phyloP scores from a whole-genome alignment of 208 protist species.

The Crithidia mellificae region DNA sequence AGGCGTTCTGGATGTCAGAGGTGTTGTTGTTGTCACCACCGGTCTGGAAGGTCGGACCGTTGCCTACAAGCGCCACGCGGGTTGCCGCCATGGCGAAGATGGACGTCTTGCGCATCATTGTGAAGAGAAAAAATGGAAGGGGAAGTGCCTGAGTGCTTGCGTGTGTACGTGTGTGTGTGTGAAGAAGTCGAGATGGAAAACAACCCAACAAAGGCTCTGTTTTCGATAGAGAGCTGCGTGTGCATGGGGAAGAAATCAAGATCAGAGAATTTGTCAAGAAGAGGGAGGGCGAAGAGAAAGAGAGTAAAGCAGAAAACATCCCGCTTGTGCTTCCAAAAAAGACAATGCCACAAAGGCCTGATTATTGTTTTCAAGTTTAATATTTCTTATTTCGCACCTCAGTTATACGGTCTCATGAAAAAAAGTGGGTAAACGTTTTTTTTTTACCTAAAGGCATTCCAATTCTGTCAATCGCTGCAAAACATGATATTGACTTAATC shows the following conservation, averaged over 20 bases:
- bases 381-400: too few species aligned
- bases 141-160: neutral
- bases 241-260: neutral
- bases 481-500: too few species aligned
- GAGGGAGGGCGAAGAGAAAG: neutral
- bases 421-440: too few species aligned
- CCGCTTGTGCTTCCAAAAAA: too few species aligned
- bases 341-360: too few species aligned
- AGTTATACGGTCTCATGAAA: too few species aligned
- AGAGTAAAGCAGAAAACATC: too few species aligned
- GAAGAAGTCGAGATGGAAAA: neutral
- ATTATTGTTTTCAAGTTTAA: too few species aligned
- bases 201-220: neutral
- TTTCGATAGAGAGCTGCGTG: slow-evolving; percentile 4
- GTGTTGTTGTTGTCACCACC: slow-evolving; percentile 88
- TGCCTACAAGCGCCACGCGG: slow-evolving; percentile 76
- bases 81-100: slow-evolving; percentile 70
- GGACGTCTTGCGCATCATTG: slow-evolving; percentile 82
- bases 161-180: slow-evolving; percentile 6
- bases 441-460: too few species aligned
- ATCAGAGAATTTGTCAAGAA: neutral
- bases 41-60: slow-evolving; percentile 87
- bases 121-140: slow-evolving; percentile 4
- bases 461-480: too few species aligned
- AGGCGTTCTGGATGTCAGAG: slow-evolving; percentile 79